phyloP scores from a whole-genome alignment of 1,139 yeast species.

The Zygoascus sp. region DNA sequence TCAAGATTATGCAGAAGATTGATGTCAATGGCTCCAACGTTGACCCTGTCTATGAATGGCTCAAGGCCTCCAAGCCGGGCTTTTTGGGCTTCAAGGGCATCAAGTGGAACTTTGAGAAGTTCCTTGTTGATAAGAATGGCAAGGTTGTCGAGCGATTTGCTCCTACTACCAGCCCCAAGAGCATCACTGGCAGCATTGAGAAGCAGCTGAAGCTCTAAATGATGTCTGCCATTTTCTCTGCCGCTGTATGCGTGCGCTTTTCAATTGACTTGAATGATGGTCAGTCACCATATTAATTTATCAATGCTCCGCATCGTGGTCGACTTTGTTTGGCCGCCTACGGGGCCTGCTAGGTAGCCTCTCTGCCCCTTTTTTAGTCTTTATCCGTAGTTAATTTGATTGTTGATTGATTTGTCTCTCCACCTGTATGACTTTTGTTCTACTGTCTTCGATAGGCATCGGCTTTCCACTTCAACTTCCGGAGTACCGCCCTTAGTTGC shows the following conservation, averaged over 20 bases:
- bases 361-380: no score
- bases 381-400: no score
- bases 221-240: not conserved
- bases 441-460: no score
- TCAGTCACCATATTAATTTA: no score
- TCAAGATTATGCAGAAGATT: slow-evolving; percentile 82
- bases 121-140: slow-evolving; percentile 68
- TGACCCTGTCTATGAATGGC: slow-evolving; percentile 74
- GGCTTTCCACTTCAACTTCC: no score
- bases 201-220: slow-evolving; percentile 36
- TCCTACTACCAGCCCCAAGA: slow-evolving; percentile 62
- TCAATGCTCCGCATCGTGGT: no score
- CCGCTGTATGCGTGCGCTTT: not conserved
- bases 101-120: slow-evolving; percentile 96
- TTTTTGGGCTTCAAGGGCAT: slow-evolving; percentile 72
- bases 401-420: no score
- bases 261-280: no score
- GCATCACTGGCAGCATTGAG: slow-evolving; percentile 48
- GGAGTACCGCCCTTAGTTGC: no score
- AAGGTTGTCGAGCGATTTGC: slow-evolving; percentile 66
- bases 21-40: slow-evolving; percentile 84
- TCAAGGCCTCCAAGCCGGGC: slow-evolving; percentile 64
- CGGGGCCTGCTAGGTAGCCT: no score
- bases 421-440: no score
- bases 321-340: no score